These are phyloP conservation scores for Pyrus bretschneideri DNA, from an alignment of 306 rosid genomes.

Conservation along the genomic window DNA sequence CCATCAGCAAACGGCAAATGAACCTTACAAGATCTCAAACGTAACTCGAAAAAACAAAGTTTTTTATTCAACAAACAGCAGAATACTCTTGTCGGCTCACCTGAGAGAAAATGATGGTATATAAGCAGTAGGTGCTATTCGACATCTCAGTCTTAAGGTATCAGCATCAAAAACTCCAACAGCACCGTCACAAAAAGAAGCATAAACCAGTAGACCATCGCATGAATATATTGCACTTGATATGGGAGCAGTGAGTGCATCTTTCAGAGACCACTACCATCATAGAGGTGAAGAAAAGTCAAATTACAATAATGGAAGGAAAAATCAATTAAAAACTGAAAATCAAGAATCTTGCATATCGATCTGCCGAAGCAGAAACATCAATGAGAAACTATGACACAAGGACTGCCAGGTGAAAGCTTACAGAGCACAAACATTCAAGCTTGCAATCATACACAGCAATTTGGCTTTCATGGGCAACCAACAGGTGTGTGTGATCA, in stretches of 20 bases:
- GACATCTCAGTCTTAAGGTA: constrained; percentile 34
- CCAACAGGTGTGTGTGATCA: constrained; percentile 35
- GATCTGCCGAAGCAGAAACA: neutral
- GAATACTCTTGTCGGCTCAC: constrained; percentile 1
- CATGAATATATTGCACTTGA: constrained; percentile 45
- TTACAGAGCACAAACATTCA: constrained; percentile 33
- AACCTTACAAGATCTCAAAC: neutral
- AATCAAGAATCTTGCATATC: neutral
- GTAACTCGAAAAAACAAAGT: neutral
- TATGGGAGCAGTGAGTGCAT: constrained; percentile 26
- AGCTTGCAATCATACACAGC: constrained; percentile 37
- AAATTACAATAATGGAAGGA: neutral
- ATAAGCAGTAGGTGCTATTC: constrained; percentile 34
- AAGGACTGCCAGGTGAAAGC: constrained; percentile 9
- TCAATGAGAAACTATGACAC: neutral
- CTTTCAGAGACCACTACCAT: constrained; percentile 38
- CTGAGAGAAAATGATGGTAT: constrained; percentile 31
- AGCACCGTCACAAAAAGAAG: constrained; percentile 31
- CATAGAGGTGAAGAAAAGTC: neutral
- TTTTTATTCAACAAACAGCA: neutral
- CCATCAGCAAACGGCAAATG: neutral
- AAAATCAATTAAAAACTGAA: neutral
- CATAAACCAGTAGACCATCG: constrained; percentile 30
- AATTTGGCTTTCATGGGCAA: constrained; percentile 42
- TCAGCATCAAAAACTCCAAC: constrained; percentile 38